Conservation (phyloP, 257 asterid species). For the Knoxia roxburghii region DNA sequence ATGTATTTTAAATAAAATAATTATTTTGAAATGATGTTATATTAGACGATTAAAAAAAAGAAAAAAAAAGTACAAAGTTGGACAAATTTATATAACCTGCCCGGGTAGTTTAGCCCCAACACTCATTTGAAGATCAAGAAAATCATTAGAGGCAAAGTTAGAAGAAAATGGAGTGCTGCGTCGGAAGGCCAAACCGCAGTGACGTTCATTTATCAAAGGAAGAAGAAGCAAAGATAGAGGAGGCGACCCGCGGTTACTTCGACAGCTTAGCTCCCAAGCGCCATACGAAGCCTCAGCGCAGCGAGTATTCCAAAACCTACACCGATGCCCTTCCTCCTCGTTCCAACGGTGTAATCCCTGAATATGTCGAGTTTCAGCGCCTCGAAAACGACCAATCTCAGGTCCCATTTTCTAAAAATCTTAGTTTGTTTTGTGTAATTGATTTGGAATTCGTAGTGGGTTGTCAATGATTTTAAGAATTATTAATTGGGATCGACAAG, state of each 20-base stretch:
- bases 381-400: constrained; percentile 55
- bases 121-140: too few species aligned
- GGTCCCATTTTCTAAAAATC: constrained; percentile 20
- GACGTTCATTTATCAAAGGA: constrained; percentile 58
- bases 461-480: background rate
- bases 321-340: constrained; percentile 33
- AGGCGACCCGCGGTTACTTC: constrained; percentile 53
- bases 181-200: constrained; percentile 60
- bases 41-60: too few species aligned
- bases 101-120: too few species aligned
- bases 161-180: constrained; percentile 13
- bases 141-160: too few species aligned
- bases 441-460: too few species aligned
- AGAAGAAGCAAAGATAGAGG: constrained; percentile 63
- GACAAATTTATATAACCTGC: too few species aligned
- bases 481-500: too few species aligned
- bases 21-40: too few species aligned
- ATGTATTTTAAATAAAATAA: too few species aligned
- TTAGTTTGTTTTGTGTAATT: background rate
- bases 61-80: too few species aligned
- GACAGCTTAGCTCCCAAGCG: constrained; percentile 75
- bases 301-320: constrained; percentile 63
- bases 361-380: constrained; percentile 45
- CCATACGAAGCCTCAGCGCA: constrained; percentile 88
- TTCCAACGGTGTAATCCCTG: constrained; percentile 40